Evolutionary conservation across 768 basidiomycete species (phyloP), one percentile per base, ranked within the genome.

Genomic region (Leccinellum rugosiceps): DNA sequence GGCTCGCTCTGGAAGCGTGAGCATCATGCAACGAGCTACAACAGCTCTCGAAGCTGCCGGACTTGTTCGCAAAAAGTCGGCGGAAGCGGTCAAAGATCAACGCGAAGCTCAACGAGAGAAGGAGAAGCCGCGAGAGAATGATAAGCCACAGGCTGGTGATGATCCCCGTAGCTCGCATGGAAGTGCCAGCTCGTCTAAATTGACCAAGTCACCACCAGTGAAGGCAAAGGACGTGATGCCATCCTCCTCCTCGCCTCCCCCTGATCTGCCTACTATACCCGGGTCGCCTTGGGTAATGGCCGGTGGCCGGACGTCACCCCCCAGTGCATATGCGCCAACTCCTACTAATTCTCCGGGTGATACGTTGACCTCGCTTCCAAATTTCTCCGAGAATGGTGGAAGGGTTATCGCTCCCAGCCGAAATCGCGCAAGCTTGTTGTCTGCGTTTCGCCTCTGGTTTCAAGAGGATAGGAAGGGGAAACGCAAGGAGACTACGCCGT

Each of bases 21-120:
- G 88, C 65, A 97, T 98, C 71, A 91, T 98, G 82, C 95, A 98
- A 65, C 85, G 94, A 25, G 94, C 93, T 0, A 95, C 94, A 2
- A 96, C 93, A 1, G 92, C 90, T 1, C 78, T 94, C 25, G 91
- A 92, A 69, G 92, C 90, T 10, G 89, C 88, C 13, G 89, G 92
- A 3, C 73, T 95, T 10, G 89, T 93, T 48, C 76, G 87, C 58
- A 93, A 94, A 75, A 93, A 90, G 72, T 89, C 87, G 4, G 74
- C 82, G 0, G 92, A 94, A 68, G 87, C 76, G 6, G 83, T 92
- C 10, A 78, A 78, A 58, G 87, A 87, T 43, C 83, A 86, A 47
- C 80, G 77, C 50, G 83, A 86, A 57, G 74, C 68, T 51, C 74
- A 75, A 35, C 71, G 74, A 60, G 69, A 74, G 55, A 63, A 63